A percentile compares a stretch with the other conserved stretches of the same genome.
Evolutionary conservation across 768 basidiomycete species (phyloP).

Genomic region (Krasilnikovozyma curviuscula): DNA sequence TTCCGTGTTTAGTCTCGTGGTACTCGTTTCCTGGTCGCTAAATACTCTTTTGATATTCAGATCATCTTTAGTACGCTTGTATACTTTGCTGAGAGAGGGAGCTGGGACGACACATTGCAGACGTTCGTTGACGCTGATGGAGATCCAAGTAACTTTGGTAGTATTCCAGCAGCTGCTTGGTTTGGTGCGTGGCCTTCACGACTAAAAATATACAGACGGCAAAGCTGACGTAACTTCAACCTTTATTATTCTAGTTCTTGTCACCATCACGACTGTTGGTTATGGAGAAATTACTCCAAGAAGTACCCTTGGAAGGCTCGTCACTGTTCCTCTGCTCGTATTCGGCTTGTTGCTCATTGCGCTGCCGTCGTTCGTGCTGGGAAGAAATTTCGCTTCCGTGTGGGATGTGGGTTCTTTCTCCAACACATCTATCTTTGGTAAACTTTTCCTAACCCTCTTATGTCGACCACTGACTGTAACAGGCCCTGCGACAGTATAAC

Average conservation of each 20-base stretch:
- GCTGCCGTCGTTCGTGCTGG: conserved; percentile 75
- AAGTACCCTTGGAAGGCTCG: conserved; percentile 63
- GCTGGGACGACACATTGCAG: conserved; percentile 63
- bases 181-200: conserved; percentile 32
- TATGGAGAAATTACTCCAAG: conserved; percentile 69
- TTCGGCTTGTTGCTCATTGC: conserved; percentile 79
- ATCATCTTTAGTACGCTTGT: conserved; percentile 24
- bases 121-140: conserved; percentile 73
- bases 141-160: conserved; percentile 49
- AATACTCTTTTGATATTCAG: neutral
- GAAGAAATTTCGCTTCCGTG: conserved; percentile 71
- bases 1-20: conserved; percentile 50
- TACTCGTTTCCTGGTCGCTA: neutral
- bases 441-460: neutral
- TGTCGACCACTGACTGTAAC: neutral
- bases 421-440: neutral
- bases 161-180: conserved; percentile 59
- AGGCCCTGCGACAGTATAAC: neutral
- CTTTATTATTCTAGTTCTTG: conserved; percentile 57
- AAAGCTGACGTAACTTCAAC: no score
- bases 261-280: conserved; percentile 72
- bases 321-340: conserved; percentile 67
- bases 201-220: no score
- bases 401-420: conserved; percentile 41
- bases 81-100: conserved; percentile 77